Conservation (phyloP, 2,329 filamentous ascomycete species). For the Neophaeococcomyces mojaviensis region DNA sequence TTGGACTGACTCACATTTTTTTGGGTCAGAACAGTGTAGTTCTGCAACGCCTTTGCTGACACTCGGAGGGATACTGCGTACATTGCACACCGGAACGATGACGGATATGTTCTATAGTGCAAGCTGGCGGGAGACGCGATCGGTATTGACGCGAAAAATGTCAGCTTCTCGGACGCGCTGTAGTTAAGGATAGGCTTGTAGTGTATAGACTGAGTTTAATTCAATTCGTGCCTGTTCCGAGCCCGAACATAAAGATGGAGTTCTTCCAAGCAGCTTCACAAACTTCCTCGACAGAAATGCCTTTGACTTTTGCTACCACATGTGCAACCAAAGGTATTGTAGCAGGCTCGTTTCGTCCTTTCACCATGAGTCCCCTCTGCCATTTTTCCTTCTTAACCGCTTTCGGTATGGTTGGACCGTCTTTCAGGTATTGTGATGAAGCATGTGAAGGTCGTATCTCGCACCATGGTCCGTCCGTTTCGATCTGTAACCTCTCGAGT, state of each 20-base stretch:
- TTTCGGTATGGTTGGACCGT: constrained; percentile 65
- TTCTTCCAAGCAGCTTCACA: constrained; percentile 65
- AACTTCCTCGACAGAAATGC: constrained; percentile 68
- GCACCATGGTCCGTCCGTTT: constrained; percentile 96
- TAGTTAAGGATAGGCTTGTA: too few species aligned
- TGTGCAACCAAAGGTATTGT: constrained; percentile 80
- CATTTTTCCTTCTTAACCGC: constrained; percentile 95
- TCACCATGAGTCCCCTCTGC: constrained; percentile 79
- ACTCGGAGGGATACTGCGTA: too few species aligned
- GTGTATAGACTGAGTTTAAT: neutral
- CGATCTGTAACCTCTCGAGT: constrained; percentile 76
- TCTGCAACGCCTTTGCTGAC: too few species aligned
- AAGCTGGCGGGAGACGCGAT: too few species aligned
- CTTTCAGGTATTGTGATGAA: constrained; percentile 61
- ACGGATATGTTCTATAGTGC: too few species aligned
- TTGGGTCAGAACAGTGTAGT: too few species aligned
- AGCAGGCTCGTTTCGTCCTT: constrained; percentile 88
- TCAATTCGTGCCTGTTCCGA: constrained; percentile 44
- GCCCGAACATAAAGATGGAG: constrained; percentile 68
- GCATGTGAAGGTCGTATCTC: constrained; percentile 87
- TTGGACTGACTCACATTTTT: too few species aligned
- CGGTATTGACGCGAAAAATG: too few species aligned
- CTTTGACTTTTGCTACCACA: constrained; percentile 81
- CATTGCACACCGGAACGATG: too few species aligned
- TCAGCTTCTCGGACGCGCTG: too few species aligned